Conservation (phyloP, 2,329 filamentous ascomycete genomes). For the Penicillium brevicompactum region DNA sequence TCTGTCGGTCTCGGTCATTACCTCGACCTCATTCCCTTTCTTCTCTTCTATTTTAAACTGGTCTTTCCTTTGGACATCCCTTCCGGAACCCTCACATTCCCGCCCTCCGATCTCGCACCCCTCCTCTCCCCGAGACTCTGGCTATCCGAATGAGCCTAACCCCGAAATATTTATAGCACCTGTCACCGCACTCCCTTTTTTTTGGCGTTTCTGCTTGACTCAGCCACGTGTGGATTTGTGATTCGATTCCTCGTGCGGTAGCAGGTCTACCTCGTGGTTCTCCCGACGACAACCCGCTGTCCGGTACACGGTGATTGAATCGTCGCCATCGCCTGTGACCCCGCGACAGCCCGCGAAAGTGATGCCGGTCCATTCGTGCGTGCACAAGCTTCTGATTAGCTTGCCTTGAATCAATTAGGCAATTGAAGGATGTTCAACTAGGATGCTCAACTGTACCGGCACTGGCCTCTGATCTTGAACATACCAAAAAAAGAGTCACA, state of each 20-base stretch:
- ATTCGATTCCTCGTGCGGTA: constrained; percentile 33
- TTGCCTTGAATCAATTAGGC: constrained; percentile 24
- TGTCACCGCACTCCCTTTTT: constrained; percentile 15
- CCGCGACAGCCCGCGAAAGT: constrained; percentile 26
- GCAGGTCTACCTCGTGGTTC: constrained; percentile 31
- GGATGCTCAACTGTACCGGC: constrained; percentile 30
- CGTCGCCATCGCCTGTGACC: constrained; percentile 18
- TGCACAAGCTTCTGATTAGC: constrained; percentile 26
- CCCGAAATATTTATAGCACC: constrained; percentile 20
- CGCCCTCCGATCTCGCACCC: constrained; percentile 5
- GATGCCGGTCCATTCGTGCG: constrained; percentile 36
- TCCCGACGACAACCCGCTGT: constrained; percentile 25
- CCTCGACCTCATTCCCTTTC: constrained; percentile 7
- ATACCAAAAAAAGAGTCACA: constrained; percentile 1
- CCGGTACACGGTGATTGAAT: constrained; percentile 29
- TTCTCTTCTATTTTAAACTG: constrained; percentile 9
- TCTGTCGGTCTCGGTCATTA: constrained; percentile 11
- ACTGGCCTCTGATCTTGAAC: constrained; percentile 21
- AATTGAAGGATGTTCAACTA: constrained; percentile 33
- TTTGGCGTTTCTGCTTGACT: constrained; percentile 13
- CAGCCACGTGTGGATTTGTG: constrained; percentile 19
- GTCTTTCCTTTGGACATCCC: constrained; percentile 9
- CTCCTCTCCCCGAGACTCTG: constrained; percentile 6
- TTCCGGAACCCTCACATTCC: constrained; percentile 1
- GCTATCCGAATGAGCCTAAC: constrained; percentile 12